Conservation (phyloP, 164 flowering plant genomes). For the Nelumbo lutea region DNA sequence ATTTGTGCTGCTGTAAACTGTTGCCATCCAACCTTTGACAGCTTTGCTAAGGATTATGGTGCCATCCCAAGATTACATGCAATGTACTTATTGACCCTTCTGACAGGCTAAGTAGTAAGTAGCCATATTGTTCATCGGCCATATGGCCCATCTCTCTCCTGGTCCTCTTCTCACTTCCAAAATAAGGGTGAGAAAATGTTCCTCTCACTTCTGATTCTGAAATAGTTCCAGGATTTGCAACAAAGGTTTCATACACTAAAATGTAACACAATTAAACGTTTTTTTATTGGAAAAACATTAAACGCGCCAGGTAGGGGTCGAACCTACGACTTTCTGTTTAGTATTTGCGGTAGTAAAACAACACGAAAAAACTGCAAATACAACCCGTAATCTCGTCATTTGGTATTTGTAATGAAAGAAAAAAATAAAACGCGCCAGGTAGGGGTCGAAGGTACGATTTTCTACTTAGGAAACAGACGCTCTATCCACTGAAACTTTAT, state of each 20-base stretch:
- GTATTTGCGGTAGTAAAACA: too few relatives aligned
- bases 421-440: conserved; percentile 39
- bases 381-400: too few relatives aligned
- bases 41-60: not conserved
- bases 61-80: too few relatives aligned
- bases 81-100: not conserved
- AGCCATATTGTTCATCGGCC: not conserved
- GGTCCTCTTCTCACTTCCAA: not conserved
- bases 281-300: too few relatives aligned
- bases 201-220: too few relatives aligned
- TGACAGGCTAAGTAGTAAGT: not conserved
- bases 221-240: too few relatives aligned
- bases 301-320: conserved; percentile 63
- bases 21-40: not conserved
- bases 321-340: conserved; percentile 80
- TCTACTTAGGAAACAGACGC: conserved; percentile 99
- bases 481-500: conserved; percentile 74
- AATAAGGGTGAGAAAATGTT: not conserved
- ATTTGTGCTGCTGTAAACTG: not conserved
- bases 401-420: too few relatives aligned
- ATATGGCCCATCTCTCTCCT: not conserved
- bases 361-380: too few relatives aligned
- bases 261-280: too few relatives aligned
- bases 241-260: too few relatives aligned
- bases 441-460: conserved; percentile 86